phyloP scores from a whole-genome alignment of 805 yeast genomes.

The Cyberlindnera euphorbiae region DNA sequence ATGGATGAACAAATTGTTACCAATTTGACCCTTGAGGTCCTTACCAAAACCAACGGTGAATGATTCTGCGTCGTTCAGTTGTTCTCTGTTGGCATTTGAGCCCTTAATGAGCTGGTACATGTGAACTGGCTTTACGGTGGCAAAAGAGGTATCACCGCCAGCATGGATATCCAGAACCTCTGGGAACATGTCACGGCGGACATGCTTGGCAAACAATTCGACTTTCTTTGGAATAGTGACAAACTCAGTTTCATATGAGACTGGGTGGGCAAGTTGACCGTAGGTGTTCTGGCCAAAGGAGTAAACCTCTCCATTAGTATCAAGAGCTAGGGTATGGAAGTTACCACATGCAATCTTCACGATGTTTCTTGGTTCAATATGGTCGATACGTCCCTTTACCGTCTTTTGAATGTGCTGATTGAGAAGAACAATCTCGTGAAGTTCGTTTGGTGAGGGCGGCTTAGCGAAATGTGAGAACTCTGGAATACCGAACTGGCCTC shows the following conservation, averaged over 20 bases:
- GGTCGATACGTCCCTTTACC: slow-evolving; percentile 24
- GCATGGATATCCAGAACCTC: slow-evolving; percentile 56
- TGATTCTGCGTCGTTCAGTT: slow-evolving; percentile 24
- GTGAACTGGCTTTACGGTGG: slow-evolving; percentile 33
- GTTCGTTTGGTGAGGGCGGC: slow-evolving; percentile 43
- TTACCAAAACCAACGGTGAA: slow-evolving; percentile 67
- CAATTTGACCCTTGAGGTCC: slow-evolving; percentile 83
- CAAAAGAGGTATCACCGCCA: slow-evolving; percentile 61
- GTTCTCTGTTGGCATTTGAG: slow-evolving; percentile 14
- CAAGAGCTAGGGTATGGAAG: slow-evolving; percentile 68
- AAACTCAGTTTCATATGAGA: slow-evolving; percentile 59
- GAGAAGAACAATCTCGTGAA: slow-evolving; percentile 54
- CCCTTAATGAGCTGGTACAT: slow-evolving; percentile 27
- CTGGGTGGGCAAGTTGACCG: slow-evolving; percentile 81
- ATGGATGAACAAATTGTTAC: slow-evolving; percentile 71
- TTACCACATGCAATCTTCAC: slow-evolving; percentile 66
- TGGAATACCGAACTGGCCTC: slow-evolving; percentile 87
- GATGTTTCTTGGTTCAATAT: slow-evolving; percentile 39
- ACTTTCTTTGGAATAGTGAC: slow-evolving; percentile 65
- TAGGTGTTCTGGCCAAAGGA: slow-evolving; percentile 79
- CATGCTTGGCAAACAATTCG: slow-evolving; percentile 36
- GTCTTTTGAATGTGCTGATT: slow-evolving; percentile 33
- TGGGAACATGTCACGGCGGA: slow-evolving; percentile 38
- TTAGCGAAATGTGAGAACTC: slow-evolving; percentile 57
- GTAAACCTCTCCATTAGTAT: slow-evolving; percentile 63